These are phyloP conservation scores for Urochloa ruziziensis DNA, from an alignment of 176 grass and related monocot species.

Conservation along the genomic window DNA sequence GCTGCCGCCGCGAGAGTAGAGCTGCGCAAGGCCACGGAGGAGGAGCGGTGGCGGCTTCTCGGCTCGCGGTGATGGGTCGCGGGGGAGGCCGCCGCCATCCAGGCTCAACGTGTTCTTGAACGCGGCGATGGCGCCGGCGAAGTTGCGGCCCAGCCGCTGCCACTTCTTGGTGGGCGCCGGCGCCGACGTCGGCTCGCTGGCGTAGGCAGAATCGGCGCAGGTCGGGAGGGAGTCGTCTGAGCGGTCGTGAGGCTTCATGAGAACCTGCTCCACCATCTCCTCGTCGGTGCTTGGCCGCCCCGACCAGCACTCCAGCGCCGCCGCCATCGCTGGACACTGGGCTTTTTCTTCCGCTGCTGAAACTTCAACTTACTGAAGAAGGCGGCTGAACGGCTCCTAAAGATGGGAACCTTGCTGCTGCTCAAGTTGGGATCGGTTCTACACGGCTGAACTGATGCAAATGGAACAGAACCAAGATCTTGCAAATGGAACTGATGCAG, in stretches of 20 bases:
- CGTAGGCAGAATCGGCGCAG: conserved; percentile 38
- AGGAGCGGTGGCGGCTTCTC: conserved; percentile 56
- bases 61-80: conserved; percentile 57
- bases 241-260: conserved; percentile 83
- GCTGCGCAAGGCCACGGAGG: conserved; percentile 66
- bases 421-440: not conserved
- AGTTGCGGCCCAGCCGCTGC: conserved; percentile 88
- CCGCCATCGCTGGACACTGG: conserved; percentile 58
- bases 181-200: conserved; percentile 28
- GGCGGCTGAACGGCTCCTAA: not conserved
- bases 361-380: conserved; percentile 16
- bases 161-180: conserved; percentile 69
- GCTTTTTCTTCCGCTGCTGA: conserved; percentile 5
- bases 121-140: conserved; percentile 82
- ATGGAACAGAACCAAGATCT: conserved; percentile 36
- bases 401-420: not conserved
- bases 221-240: conserved; percentile 74
- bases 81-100: conserved; percentile 47
- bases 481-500: not conserved
- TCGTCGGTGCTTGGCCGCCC: conserved; percentile 96
- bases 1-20: conserved; percentile 56
- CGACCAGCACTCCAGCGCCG: conserved; percentile 98
- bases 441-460: not conserved
- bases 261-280: conserved; percentile 97
- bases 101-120: conserved; percentile 88